These are phyloP conservation scores for Lumnitzera racemosa DNA, from an alignment of 345 rosid species.

Conservation along the genomic window DNA sequence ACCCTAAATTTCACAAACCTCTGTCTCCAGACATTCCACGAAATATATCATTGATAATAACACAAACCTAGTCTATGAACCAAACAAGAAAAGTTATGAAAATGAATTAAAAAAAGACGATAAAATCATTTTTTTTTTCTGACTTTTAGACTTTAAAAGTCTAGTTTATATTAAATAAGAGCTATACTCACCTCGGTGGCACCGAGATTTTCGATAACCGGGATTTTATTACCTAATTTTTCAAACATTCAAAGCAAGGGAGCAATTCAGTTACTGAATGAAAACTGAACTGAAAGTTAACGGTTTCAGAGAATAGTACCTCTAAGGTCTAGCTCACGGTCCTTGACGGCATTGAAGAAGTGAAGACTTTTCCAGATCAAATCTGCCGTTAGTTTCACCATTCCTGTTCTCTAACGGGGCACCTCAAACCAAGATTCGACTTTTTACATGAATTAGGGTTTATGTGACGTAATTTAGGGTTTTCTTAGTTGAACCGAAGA, in stretches of 20 bases:
- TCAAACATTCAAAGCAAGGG: not conserved
- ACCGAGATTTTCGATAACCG: conserved; percentile 96
- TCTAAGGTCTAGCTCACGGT: conserved; percentile 96
- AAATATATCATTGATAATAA: too few species aligned
- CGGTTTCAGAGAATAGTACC: conserved; percentile 33
- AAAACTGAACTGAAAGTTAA: conserved; percentile 10
- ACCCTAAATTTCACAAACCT: too few species aligned
- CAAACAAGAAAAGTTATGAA: too few species aligned
- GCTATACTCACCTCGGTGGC: conserved; percentile 77
- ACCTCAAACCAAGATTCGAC: not conserved
- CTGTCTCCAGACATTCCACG: too few species aligned
- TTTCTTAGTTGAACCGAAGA: not conserved
- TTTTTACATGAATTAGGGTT: not conserved
- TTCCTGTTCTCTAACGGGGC: conserved; percentile 11
- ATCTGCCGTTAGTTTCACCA: conserved; percentile 99
- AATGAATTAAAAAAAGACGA: too few species aligned
- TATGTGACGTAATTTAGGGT: not conserved
- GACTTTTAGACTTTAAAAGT: too few species aligned
- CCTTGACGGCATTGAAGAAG: conserved; percentile 96
- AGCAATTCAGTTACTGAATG: not conserved
- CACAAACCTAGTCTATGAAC: too few species aligned
- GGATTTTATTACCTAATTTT: conserved; percentile 72
- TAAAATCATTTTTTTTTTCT: too few species aligned
- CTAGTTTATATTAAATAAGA: not conserved
- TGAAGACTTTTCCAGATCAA: conserved; percentile 98